These are phyloP conservation scores for Aspergillus persii DNA, from an alignment of 2,329 filamentous ascomycete species.

Conservation along the genomic window DNA sequence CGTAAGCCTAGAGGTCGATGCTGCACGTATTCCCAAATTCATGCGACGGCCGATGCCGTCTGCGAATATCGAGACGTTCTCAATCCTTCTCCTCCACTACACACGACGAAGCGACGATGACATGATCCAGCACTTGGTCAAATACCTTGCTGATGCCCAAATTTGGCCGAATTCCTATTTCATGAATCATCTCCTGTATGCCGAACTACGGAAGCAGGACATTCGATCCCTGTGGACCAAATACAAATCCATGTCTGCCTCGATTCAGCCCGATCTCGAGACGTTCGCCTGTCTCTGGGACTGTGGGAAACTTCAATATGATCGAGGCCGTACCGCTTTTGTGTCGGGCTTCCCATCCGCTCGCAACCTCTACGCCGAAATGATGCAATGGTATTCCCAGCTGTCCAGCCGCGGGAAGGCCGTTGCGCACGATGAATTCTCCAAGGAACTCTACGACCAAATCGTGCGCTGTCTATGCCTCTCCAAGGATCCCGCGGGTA, in stretches of 20 bases:
- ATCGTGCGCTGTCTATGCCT: slow-evolving; percentile 54
- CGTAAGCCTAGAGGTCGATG: slow-evolving; percentile 25
- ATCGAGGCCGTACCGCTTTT: slow-evolving; percentile 48
- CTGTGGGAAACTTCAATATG: slow-evolving; percentile 49
- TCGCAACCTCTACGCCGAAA: slow-evolving; percentile 47
- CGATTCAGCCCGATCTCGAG: slow-evolving; percentile 62
- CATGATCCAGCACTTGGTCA: slow-evolving; percentile 60
- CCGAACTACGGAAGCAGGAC: slow-evolving; percentile 60
- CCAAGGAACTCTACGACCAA: slow-evolving; percentile 51
- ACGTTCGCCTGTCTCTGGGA: slow-evolving; percentile 69
- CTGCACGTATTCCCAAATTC: slow-evolving; percentile 35
- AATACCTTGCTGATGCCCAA: slow-evolving; percentile 61
- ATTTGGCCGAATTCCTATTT: slow-evolving; percentile 70
- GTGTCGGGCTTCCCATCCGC: slow-evolving; percentile 45
- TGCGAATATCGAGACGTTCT: slow-evolving; percentile 76
- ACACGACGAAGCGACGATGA: slow-evolving; percentile 59
- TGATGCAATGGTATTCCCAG: slow-evolving; percentile 46
- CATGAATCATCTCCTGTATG: slow-evolving; percentile 74
- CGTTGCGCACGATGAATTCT: slow-evolving; percentile 38
- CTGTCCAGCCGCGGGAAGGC: slow-evolving; percentile 31
- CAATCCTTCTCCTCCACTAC: slow-evolving; percentile 70
- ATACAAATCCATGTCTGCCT: slow-evolving; percentile 54
- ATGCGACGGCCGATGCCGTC: slow-evolving; percentile 48
- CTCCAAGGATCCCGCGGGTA: slow-evolving; percentile 49
- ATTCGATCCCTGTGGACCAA: slow-evolving; percentile 54